Evolutionary conservation across 2,329 filamentous ascomycete species (phyloP), one percentile per base, ranked within the genome.

Genomic region (Pseudogymnoascus sp.): DNA sequence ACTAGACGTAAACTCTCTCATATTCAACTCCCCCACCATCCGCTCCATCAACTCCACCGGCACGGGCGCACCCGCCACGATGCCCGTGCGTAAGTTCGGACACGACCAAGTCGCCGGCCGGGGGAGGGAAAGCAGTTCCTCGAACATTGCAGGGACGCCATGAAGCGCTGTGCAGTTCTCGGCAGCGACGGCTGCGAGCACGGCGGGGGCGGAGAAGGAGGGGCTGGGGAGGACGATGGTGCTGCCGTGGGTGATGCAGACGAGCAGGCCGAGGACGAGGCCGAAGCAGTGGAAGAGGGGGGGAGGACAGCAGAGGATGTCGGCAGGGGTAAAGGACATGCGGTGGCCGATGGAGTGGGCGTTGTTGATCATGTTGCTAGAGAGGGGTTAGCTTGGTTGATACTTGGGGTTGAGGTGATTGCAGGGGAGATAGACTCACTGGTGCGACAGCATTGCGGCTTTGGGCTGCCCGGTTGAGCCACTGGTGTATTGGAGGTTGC

Each of bases 281-380:
- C 90, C 90, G 71, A 93, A 93, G 77, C 89, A 93, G 77, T 94
- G 91, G 78, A 94, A 94, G 3, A 94, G 80, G 0, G 91, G 90
- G 0, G 90, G 90, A 2, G 90, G 90, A 73, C 90, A 94, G 77
- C 90, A 93, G 10, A 94, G 79, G 6, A 87, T 78, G 70, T 92
- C 89, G 53, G 79, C 77, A 2, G 82, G 76, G 0, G 83, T 85
- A 14, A 93, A 79, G 5, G 83, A 80, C 87, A 70, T 64, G 16
- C 69, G 65, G 40, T 66, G 50, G 3, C 68, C 67, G 16, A 70
- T 69, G 6, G 64, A 67, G n/a, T 53, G 64, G 11, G 66, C 64
- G 37, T 70, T 70, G 38, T 70, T 69, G 59, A 70, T 67, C 25
- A 70, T 40, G 60, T 70, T 70, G 23, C 69, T 70, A 62, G 7